These are phyloP conservation scores for Mallotus nudiflorus DNA, from an alignment of 345 rosid genomes.

Conservation along the genomic window DNA sequence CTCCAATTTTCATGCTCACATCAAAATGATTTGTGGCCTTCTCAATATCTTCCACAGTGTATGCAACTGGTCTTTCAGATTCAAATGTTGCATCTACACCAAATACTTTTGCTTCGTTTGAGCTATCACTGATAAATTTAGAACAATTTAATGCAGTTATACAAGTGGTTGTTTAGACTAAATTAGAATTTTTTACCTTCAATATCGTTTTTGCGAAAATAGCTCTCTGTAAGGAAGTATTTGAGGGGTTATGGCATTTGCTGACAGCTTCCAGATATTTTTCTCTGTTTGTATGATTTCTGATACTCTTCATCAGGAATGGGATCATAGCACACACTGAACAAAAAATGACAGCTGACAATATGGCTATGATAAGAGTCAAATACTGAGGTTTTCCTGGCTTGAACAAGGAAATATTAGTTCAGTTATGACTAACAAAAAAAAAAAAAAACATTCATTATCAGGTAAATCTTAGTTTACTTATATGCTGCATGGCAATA, in stretches of 20 bases:
- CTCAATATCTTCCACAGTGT: conserved; percentile 30
- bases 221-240: conserved; percentile 15
- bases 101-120: neutral
- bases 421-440: too few species aligned
- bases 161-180: neutral
- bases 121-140: neutral
- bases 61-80: conserved; percentile 25
- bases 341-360: conserved; percentile 21
- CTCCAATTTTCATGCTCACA: conserved; percentile 31
- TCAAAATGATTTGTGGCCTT: conserved; percentile 34
- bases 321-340: neutral
- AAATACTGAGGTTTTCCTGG: conserved; percentile 19
- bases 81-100: conserved; percentile 25
- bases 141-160: too few species aligned
- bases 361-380: conserved; percentile 7
- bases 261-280: conserved; percentile 8
- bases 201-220: conserved; percentile 11
- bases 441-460: too few species aligned
- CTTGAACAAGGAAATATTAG: neutral
- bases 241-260: conserved; percentile 19
- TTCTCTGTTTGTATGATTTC: neutral
- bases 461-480: too few species aligned
- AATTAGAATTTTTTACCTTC: conserved; percentile 16
- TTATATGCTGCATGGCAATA: too few species aligned
- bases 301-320: too few species aligned